Base-by-base conservation (phyloP, 2,329 filamentous ascomycete species). In the Fusarium caatingaense region DNA sequence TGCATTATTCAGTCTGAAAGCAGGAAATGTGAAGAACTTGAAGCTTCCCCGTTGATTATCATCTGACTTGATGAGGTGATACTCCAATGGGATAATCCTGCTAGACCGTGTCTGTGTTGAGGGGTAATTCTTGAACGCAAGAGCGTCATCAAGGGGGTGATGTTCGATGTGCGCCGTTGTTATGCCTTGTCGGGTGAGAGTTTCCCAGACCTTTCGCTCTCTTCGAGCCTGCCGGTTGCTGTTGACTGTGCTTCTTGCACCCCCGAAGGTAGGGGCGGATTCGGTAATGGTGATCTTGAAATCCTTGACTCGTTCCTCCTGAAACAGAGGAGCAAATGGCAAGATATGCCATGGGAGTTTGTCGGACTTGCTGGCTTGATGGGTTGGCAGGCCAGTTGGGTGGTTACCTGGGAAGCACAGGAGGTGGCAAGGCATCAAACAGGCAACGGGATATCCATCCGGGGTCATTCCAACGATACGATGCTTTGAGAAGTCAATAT, bases 191-290 rank as follows among this genome's bases (percentile, higher is more conserved):
- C 0, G 20, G 6, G 0, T 3, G 3, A 44, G 41, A 21, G 4
- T 21, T 21, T 1, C 1, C 41, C 41, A 44, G 21, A 23, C 41
- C 15, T 7, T 44, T 0, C 3, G 20, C 41, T 44, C 41, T 16
- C 3, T 44, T 23, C 1, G 20, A 5, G 21, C 20, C 5, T 7
- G 8, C 8, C 1, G 8, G 1, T 16, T 1, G 0, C 5, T 9
- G 20, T 23, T 16, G 13, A 21, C 20, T 44, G 41, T 3, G 18
- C 9, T 21, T 1, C 5, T 10, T 44, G 20, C 4, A 9, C 11
- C 15, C 0, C 8, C 20, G 0, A 23, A 0, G 20, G 23, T 0
- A 15, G 13, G 0, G 13, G 6, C 0, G 34, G 34, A 0, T 2
- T 5, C 3, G 21, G 15, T 7, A 7, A 44, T 1, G 5, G 41